These are phyloP conservation scores for Saussurea involucrata DNA, from an alignment of 129 eudicot genomes.

Conservation along the genomic window DNA sequence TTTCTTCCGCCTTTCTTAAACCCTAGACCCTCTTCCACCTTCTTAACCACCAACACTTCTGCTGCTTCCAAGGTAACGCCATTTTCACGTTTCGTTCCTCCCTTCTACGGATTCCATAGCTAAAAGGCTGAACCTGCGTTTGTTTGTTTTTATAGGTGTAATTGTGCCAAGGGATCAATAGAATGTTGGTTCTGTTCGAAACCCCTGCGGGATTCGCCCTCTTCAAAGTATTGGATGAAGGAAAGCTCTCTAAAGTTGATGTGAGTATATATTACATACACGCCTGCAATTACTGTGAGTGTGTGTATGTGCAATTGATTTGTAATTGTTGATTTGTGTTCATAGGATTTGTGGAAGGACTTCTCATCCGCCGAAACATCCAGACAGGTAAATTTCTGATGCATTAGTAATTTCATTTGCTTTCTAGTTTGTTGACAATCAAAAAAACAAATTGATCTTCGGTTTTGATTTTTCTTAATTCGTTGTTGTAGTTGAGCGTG, in stretches of 20 bases:
- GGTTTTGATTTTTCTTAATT: background rate
- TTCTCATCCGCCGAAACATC: slow-evolving; percentile 68
- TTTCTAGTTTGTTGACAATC: background rate
- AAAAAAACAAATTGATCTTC: background rate
- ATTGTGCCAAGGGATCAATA: background rate
- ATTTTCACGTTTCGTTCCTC: background rate
- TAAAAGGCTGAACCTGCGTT: background rate
- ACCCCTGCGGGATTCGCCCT: slow-evolving; percentile 97
- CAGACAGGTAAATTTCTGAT: slow-evolving; percentile 49
- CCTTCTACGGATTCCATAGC: background rate
- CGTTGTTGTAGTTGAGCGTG: too few species aligned
- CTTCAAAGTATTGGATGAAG: slow-evolving; percentile 84
- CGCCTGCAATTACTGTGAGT: background rate
- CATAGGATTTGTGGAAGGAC: slow-evolving; percentile 80
- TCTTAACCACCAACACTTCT: background rate
- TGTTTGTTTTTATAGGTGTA: slow-evolving; percentile 3
- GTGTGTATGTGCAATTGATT: background rate
- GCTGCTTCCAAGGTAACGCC: slow-evolving; percentile 5
- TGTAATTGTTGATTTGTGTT: background rate
- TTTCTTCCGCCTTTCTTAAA: slow-evolving; percentile 17
- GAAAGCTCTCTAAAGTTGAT: slow-evolving; percentile 80
- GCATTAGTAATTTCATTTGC: background rate
- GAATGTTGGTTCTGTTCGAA: slow-evolving; percentile 67
- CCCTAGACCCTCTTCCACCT: slow-evolving; percentile 17
- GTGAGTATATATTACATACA: slow-evolving; percentile 17